Conservation (phyloP, 2,329 filamentous ascomycete species). For the Aspergillus sp. region DNA sequence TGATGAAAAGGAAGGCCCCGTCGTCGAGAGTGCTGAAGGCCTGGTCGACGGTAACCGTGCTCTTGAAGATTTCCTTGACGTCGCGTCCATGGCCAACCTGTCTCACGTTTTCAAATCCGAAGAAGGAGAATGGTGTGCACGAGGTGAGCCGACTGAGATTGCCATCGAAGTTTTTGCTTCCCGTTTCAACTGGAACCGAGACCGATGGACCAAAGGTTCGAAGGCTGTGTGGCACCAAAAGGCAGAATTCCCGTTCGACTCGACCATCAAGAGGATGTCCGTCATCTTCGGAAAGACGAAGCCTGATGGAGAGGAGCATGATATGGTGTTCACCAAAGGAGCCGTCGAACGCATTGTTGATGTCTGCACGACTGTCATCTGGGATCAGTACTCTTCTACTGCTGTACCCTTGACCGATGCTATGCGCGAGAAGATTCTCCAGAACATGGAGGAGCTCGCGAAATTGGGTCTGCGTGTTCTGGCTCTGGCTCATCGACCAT, state of each 20-base stretch:
- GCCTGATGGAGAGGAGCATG: slow-evolving; percentile 14
- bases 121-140: slow-evolving; percentile 62
- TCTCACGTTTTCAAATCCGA: slow-evolving; percentile 64
- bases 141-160: slow-evolving; percentile 73
- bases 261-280: slow-evolving; percentile 76
- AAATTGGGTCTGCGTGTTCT: slow-evolving; percentile 71
- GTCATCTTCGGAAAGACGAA: slow-evolving; percentile 60
- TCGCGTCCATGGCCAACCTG: slow-evolving; percentile 69
- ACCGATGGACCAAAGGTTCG: slow-evolving; percentile 57
- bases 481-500: slow-evolving; percentile 59
- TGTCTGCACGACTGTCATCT: slow-evolving; percentile 60
- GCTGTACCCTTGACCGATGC: slow-evolving; percentile 56
- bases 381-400: slow-evolving; percentile 32
- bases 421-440: slow-evolving; percentile 61
- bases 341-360: slow-evolving; percentile 72
- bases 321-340: slow-evolving; percentile 48
- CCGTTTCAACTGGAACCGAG: slow-evolving; percentile 67
- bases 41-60: slow-evolving; percentile 51
- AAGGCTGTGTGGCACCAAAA: slow-evolving; percentile 60
- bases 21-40: slow-evolving; percentile 29
- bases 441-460: slow-evolving; percentile 71
- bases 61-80: slow-evolving; percentile 62
- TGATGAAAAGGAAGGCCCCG: slow-evolving; percentile 31
- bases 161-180: slow-evolving; percentile 75
- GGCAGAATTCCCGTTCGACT: slow-evolving; percentile 75